These are phyloP conservation scores for Pyrenopolyporus hunteri DNA, from an alignment of 495 filamentous ascomycete species.

Conservation along the genomic window DNA sequence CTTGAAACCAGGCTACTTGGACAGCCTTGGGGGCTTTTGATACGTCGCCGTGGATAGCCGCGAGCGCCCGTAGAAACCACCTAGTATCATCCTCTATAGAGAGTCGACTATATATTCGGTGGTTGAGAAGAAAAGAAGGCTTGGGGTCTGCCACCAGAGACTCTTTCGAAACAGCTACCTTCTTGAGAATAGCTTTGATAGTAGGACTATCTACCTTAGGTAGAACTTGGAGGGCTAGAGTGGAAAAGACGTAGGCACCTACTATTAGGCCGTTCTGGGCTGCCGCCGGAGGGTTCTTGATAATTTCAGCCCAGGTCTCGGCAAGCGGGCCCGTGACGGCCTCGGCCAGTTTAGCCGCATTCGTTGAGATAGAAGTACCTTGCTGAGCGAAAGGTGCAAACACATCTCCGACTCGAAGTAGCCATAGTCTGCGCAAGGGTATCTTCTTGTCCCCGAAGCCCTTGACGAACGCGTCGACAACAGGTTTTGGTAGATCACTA, in stretches of 20 bases:
- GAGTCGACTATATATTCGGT: slow-evolving; percentile 81
- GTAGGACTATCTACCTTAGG: slow-evolving; percentile 50
- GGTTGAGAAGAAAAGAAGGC: slow-evolving; percentile 83
- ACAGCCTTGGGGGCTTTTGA: slow-evolving; percentile 36
- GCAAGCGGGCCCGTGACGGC: slow-evolving; percentile 68
- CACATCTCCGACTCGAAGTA: slow-evolving; percentile 72
- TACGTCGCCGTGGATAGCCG: slow-evolving; percentile 59
- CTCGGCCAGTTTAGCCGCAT: slow-evolving; percentile 60
- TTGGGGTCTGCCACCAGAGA: slow-evolving; percentile 71
- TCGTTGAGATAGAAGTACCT: slow-evolving; percentile 50
- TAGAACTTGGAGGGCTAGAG: slow-evolving; percentile 59
- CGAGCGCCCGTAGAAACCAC: slow-evolving; percentile 77
- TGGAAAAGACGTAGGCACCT: slow-evolving; percentile 73
- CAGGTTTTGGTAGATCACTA: slow-evolving; percentile 63
- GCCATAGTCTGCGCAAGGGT: slow-evolving; percentile 80
- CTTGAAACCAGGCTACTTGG: slow-evolving; percentile 74
- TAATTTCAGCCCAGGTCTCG: slow-evolving; percentile 76
- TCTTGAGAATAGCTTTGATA: slow-evolving; percentile 57
- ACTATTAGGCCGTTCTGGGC: slow-evolving; percentile 78
- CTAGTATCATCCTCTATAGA: slow-evolving; percentile 70
- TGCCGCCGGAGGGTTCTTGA: slow-evolving; percentile 74
- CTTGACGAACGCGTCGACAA: slow-evolving; percentile 75
- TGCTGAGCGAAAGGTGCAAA: slow-evolving; percentile 63
- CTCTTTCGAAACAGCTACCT: slow-evolving; percentile 64
- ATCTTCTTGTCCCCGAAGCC: slow-evolving; percentile 84